phyloP scores from a whole-genome alignment of 305 asterid genomes.

The Fraxinus nigra region DNA sequence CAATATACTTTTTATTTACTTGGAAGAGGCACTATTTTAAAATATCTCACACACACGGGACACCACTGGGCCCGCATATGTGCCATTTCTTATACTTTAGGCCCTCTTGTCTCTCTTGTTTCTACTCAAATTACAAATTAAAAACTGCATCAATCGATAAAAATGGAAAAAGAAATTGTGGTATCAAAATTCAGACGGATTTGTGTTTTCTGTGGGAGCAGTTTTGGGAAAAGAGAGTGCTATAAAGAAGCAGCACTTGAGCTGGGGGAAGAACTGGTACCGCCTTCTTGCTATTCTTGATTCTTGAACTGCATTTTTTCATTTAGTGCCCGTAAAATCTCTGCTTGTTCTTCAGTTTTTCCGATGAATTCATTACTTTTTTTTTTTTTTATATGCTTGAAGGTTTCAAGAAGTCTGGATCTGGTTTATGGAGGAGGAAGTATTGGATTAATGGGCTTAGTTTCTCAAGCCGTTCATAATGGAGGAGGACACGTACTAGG shows the following conservation, averaged over 20 bases:
- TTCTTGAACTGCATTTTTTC: background rate
- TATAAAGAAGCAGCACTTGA: constrained; percentile 41
- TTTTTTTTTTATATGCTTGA: constrained; percentile 20
- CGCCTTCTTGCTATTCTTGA: background rate
- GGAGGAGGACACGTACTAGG: constrained; percentile 76
- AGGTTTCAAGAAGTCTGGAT: constrained; percentile 59
- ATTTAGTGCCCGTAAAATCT: background rate
- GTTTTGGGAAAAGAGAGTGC: constrained; percentile 32
- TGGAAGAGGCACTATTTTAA: too few relatives aligned
- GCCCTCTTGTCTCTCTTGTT: background rate
- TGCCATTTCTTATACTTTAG: background rate
- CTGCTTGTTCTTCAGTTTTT: background rate
- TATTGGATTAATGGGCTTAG: constrained; percentile 65
- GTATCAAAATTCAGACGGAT: constrained; percentile 37
- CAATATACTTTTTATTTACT: too few relatives aligned
- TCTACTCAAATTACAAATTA: background rate
- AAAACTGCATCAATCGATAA: background rate
- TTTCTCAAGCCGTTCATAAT: constrained; percentile 52
- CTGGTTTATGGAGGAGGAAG: constrained; percentile 79
- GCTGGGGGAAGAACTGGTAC: constrained; percentile 37
- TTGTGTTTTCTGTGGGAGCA: constrained; percentile 51
- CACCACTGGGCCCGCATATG: background rate
- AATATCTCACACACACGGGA: too few relatives aligned
- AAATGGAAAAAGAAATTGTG: constrained; percentile 22
- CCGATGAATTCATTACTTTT: too few relatives aligned